phyloP scores from a whole-genome alignment of 495 filamentous ascomycete species.

The Tuber magnatum region DNA sequence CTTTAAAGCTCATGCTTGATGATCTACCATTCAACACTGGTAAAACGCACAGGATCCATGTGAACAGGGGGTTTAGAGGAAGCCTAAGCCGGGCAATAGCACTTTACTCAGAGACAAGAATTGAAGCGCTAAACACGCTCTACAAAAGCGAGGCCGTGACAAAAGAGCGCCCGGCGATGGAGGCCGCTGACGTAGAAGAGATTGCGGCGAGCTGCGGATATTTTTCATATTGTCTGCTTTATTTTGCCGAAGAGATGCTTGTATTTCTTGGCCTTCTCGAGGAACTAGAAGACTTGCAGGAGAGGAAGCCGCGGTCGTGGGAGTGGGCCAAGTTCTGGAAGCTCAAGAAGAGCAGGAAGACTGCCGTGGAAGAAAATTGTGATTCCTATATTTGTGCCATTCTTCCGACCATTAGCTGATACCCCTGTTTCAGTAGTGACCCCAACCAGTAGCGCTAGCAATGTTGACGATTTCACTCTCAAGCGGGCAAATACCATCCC shows the following conservation, averaged over 20 bases:
- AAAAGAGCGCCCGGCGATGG: slow-evolving; percentile 53
- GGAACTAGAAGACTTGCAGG: slow-evolving; percentile 58
- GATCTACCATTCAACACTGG: slow-evolving; percentile 66
- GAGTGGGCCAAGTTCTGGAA: slow-evolving; percentile 81
- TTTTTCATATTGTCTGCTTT: slow-evolving; percentile 80
- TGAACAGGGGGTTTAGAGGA: slow-evolving; percentile 68
- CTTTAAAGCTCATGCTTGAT: slow-evolving; percentile 76
- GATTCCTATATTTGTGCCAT: slow-evolving; percentile 4
- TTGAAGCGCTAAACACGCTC: slow-evolving; percentile 64
- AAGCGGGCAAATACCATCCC: slow-evolving; percentile 31
- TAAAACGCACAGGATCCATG: slow-evolving; percentile 47
- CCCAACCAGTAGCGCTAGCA: neutral
- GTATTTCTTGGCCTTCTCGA: slow-evolving; percentile 75
- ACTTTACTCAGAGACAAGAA: slow-evolving; percentile 66
- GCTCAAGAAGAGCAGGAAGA: slow-evolving; percentile 7
- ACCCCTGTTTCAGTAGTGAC: neutral
- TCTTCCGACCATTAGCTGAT: neutral
- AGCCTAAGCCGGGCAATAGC: slow-evolving; percentile 72
- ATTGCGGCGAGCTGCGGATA: slow-evolving; percentile 92
- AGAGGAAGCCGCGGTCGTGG: slow-evolving; percentile 60
- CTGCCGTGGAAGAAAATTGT: slow-evolving; percentile 19
- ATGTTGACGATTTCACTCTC: slow-evolving; percentile 18
- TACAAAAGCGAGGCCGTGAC: slow-evolving; percentile 69
- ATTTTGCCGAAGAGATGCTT: slow-evolving; percentile 83
- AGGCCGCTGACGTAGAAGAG: slow-evolving; percentile 93